A percentile compares a stretch with the other conserved stretches of the same genome.
Conservation (phyloP, 495 filamentous ascomycete genomes). For the Parachaetomium inaequale region DNA sequence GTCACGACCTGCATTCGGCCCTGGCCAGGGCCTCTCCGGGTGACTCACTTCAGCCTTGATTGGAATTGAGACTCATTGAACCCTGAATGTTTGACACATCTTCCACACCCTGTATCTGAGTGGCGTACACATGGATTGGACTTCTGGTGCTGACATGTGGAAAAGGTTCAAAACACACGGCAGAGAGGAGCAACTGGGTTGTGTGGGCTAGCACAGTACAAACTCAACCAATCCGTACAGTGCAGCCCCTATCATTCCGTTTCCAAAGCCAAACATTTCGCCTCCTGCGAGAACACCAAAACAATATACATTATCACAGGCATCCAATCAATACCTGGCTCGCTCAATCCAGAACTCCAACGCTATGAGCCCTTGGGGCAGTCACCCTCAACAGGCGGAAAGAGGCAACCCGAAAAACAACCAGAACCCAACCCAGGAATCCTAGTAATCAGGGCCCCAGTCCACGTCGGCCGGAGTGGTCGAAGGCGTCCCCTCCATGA, state of each 20-base stretch:
- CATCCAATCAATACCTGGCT: neutral
- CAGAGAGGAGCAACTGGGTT: neutral
- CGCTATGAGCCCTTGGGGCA: slow-evolving; percentile 14
- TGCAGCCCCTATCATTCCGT: neutral
- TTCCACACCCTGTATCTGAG: neutral
- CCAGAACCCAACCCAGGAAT: neutral
- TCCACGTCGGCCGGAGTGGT: slow-evolving; percentile 32
- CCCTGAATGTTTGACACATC: neutral
- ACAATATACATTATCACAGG: slow-evolving; percentile 9
- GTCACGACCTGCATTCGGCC: neutral
- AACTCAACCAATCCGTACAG: neutral
- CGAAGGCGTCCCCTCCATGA: slow-evolving; percentile 42
- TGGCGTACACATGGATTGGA: neutral
- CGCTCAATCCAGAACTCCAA: slow-evolving; percentile 12
- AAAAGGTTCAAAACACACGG: too few relatives aligned
- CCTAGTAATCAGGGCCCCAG: slow-evolving; percentile 36
- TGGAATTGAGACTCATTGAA: neutral
- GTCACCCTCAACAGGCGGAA: neutral
- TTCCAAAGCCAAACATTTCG: neutral
- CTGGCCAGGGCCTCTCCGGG: neutral
- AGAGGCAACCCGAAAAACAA: neutral
- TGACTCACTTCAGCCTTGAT: slow-evolving; percentile 13
- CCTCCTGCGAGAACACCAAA: neutral
- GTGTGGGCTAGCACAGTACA: neutral
- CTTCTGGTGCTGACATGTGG: neutral